phyloP scores from a whole-genome alignment of 1,284 basidiomycete genomes.

The Ceratobasidium sp. region DNA sequence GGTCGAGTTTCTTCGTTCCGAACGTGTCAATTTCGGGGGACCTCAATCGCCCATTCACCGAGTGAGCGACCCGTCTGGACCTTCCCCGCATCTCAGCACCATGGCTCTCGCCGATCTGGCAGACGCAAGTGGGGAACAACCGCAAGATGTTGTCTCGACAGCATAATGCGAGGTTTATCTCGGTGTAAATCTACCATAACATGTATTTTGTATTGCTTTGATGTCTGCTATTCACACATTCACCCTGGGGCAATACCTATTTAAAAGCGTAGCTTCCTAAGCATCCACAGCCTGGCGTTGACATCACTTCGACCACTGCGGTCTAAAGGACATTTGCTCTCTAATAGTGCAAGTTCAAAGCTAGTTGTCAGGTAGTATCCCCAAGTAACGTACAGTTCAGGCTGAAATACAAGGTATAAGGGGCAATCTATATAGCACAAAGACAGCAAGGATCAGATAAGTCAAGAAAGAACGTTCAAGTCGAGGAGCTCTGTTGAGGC shows the following conservation, averaged over 20 bases:
- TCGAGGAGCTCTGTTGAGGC: slow-evolving; percentile 18
- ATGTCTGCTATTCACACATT: too few species aligned
- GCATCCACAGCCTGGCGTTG: too few species aligned
- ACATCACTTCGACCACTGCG: too few species aligned
- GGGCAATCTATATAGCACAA: slow-evolving; percentile 14
- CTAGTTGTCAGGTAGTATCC: background rate
- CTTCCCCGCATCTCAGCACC: slow-evolving; percentile 23
- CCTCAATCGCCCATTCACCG: slow-evolving; percentile 27
- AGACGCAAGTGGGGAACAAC: slow-evolving; percentile 11
- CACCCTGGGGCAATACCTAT: too few species aligned
- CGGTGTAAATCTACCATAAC: background rate
- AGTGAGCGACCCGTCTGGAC: slow-evolving; percentile 29
- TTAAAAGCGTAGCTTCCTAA: too few species aligned
- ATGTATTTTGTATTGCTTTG: background rate
- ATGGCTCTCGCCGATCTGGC: slow-evolving; percentile 34
- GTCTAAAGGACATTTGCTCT: too few species aligned
- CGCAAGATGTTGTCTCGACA: slow-evolving; percentile 19
- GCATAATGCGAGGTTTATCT: background rate
- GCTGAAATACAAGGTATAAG: slow-evolving; percentile 32
- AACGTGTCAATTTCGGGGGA: slow-evolving; percentile 38
- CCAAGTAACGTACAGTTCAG: slow-evolving; percentile 27
- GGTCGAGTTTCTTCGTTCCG: slow-evolving; percentile 44
- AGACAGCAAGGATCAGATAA: background rate
- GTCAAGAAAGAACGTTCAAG: background rate
- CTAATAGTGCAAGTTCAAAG: too few species aligned